phyloP scores from a whole-genome alignment of 768 basidiomycete genomes.

The Clathrus columnatus region DNA sequence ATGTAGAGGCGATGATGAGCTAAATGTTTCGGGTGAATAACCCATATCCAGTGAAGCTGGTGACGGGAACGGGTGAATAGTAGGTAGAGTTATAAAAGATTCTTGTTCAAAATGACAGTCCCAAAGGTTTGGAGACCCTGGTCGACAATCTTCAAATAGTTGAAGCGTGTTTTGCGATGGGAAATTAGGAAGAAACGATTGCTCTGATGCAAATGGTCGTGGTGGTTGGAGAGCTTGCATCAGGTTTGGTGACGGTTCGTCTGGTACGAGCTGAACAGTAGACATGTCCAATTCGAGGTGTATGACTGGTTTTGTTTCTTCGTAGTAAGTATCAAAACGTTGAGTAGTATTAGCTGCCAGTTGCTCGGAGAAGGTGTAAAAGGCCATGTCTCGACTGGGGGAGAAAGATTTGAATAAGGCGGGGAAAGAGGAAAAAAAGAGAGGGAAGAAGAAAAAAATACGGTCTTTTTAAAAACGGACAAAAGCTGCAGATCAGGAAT shows the following conservation, averaged over 20 bases:
- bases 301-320: neutral
- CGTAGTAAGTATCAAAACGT: neutral
- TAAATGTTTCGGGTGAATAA: slow-evolving; percentile 29
- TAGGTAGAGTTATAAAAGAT: neutral
- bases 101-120: neutral
- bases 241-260: neutral
- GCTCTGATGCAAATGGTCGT: neutral
- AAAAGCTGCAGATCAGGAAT: neutral
- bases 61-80: neutral
- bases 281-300: neutral
- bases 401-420: neutral
- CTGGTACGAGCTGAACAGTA: neutral
- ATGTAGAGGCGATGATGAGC: slow-evolving; percentile 40
- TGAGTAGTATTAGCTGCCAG: neutral
- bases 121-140: neutral
- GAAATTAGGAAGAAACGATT: neutral
- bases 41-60: neutral
- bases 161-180: neutral
- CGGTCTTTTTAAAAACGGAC: neutral
- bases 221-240: neutral
- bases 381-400: neutral
- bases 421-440: neutral
- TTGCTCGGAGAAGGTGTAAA: neutral
- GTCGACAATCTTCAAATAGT: neutral
- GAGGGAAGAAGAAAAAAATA: neutral